Evolutionary conservation across 331 rosid genomes (phyloP).

Genomic region (Erythrophleum ivorense): DNA sequence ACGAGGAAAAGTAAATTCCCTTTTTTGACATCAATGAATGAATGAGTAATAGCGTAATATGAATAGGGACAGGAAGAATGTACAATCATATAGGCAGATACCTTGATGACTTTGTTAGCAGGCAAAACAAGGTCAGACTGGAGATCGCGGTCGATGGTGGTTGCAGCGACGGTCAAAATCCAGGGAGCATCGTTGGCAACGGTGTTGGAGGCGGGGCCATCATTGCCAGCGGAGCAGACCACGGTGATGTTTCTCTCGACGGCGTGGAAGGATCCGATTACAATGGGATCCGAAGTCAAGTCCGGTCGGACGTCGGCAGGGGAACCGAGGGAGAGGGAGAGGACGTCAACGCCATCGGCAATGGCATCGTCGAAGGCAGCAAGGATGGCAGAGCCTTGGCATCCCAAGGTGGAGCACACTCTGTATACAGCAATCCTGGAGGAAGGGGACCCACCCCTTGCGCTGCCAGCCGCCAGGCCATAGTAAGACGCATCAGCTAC

Average conservation of each 20-base stretch:
- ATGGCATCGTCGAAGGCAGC: constrained; percentile 83
- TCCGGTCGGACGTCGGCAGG: neutral
- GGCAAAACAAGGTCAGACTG: constrained; percentile 64
- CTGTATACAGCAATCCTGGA: constrained; percentile 78
- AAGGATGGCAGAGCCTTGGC: constrained; percentile 66
- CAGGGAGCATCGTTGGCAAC: constrained; percentile 76
- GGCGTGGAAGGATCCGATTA: constrained; percentile 88
- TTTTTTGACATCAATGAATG: neutral
- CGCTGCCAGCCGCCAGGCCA: constrained; percentile 70
- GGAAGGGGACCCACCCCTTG: constrained; percentile 79
- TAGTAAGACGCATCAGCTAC: constrained; percentile 68
- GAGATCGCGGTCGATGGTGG: constrained; percentile 77
- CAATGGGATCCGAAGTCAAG: constrained; percentile 58
- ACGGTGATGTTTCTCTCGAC: constrained; percentile 71
- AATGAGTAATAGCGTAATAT: too few species aligned
- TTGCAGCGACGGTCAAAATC: constrained; percentile 86
- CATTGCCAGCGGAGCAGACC: constrained; percentile 81
- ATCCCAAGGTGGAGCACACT: constrained; percentile 62
- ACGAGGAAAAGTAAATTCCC: neutral
- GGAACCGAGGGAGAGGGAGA: constrained; percentile 78
- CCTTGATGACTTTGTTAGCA: constrained; percentile 55
- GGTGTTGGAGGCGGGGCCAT: constrained; percentile 49
- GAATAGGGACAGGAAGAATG: neutral
- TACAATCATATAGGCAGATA: neutral
- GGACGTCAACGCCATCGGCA: constrained; percentile 73